A percentile compares a stretch with the other conserved stretches of the same genome.
phyloP scores from a whole-genome alignment of 2,329 filamentous ascomycete species.

The Sarocladium oryzae region DNA sequence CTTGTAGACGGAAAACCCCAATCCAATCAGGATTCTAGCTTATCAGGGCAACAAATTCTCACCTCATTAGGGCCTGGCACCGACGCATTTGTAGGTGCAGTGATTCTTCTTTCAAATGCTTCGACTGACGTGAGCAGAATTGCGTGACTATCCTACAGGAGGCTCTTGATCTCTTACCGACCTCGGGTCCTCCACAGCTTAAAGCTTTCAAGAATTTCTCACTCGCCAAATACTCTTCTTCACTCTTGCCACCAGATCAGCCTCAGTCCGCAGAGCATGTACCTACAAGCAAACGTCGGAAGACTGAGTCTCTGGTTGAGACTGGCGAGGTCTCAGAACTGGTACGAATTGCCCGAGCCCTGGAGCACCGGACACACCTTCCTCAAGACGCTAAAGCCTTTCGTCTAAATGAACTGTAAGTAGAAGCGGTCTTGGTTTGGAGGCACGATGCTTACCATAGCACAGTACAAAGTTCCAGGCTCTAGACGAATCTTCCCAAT shows the following conservation, averaged over 20 bases:
- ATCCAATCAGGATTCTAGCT: neutral
- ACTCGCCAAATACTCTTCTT: neutral
- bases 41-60: neutral
- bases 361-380: neutral
- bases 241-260: neutral
- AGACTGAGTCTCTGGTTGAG: neutral
- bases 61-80: neutral
- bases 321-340: neutral
- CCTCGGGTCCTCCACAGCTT: neutral
- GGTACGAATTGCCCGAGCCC: neutral
- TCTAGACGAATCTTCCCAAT: neutral
- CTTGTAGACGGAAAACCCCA: neutral
- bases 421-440: too few relatives aligned
- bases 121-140: neutral
- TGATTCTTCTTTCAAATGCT: neutral
- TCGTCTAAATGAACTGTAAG: too few relatives aligned
- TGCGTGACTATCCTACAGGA: neutral
- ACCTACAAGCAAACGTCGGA: neutral
- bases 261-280: neutral
- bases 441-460: neutral
- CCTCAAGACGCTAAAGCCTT: too few relatives aligned
- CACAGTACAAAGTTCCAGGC: neutral
- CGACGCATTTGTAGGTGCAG: neutral
- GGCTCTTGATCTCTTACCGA: neutral
- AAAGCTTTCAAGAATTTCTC: neutral